Evolutionary conservation across 2,329 filamentous ascomycete genomes (phyloP).

Genomic region (Ceratocystis cacaofunesta): DNA sequence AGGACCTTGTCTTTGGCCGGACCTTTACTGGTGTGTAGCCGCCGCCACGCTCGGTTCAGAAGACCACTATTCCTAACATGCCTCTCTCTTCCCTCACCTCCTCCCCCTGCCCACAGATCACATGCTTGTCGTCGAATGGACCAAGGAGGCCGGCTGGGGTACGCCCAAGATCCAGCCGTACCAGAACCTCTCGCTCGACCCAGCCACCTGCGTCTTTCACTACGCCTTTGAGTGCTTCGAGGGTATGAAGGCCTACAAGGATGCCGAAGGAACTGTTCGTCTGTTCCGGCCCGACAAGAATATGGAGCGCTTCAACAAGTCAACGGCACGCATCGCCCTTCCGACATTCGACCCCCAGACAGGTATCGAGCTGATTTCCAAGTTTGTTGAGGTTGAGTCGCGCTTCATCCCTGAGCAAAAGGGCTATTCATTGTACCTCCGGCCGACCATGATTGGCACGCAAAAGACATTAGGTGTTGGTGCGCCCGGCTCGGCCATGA

Average conservation of each 20-base stretch:
- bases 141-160: slow-evolving; percentile 67
- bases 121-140: slow-evolving; percentile 95
- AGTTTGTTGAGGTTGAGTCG: slow-evolving; percentile 66
- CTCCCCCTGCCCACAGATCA: slow-evolving; percentile 49
- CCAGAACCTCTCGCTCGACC: slow-evolving; percentile 92
- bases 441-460: slow-evolving; percentile 93
- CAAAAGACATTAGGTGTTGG: slow-evolving; percentile 87
- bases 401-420: slow-evolving; percentile 76
- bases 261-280: slow-evolving; percentile 59
- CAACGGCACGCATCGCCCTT: slow-evolving; percentile 76
- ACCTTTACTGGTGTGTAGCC: slow-evolving; percentile 63
- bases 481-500: slow-evolving; percentile 76
- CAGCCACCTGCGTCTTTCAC: slow-evolving; percentile 93
- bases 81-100: not conserved
- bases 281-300: slow-evolving; percentile 93
- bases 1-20: slow-evolving; percentile 78
- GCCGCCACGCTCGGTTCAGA: not conserved
- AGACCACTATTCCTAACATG: not conserved
- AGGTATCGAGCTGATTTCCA: slow-evolving; percentile 67
- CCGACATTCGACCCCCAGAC: slow-evolving; percentile 65
- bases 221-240: slow-evolving; percentile 98
- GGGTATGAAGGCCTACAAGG: slow-evolving; percentile 98
- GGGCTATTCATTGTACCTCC: slow-evolving; percentile 89
- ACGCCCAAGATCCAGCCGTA: slow-evolving; percentile 76
- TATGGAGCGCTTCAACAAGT: slow-evolving; percentile 89